Percentiles rank a stretch among this genome's conserved stretches.
Conservation (phyloP, 805 yeast species). For the Cyberlindnera samutprakarnensis region DNA sequence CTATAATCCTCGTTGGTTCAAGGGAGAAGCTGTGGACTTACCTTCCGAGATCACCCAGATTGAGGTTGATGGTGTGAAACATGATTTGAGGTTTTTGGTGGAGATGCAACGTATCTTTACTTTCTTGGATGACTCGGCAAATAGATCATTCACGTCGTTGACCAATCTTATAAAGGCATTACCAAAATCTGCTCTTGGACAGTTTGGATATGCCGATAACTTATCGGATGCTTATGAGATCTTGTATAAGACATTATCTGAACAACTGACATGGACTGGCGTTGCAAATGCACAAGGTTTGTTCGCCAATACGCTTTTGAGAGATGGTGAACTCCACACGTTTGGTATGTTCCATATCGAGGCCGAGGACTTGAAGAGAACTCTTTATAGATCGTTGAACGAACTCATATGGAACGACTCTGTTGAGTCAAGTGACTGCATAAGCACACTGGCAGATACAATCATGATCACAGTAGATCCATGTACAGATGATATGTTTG, state of each 20-base stretch:
- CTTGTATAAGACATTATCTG: conserved; percentile 7
- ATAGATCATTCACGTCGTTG: conserved; percentile 32
- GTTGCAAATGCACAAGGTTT: conserved; percentile 1
- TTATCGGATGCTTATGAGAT: conserved; percentile 16
- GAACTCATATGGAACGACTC: conserved; percentile 25
- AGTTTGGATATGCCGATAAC: conserved; percentile 10
- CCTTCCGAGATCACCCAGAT: conserved; percentile 8
- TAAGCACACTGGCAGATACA: conserved; percentile 26
- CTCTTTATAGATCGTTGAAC: conserved; percentile 28
- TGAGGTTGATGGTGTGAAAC: conserved; percentile 21
- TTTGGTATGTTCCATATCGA: conserved; percentile 29
- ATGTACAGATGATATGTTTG: conserved; percentile 2
- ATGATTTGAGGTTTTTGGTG: conserved; percentile 23
- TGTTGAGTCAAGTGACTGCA: conserved; percentile 16
- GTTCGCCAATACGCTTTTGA: conserved; percentile 9
- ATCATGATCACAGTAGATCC: conserved; percentile 27
- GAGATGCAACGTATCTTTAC: conserved; percentile 34
- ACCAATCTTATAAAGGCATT: conserved; percentile 25
- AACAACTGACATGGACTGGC: conserved; percentile 6
- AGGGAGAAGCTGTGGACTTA: conserved; percentile 13
- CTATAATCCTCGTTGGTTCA: conserved; percentile 34
- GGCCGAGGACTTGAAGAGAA: conserved; percentile 21
- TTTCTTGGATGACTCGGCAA: conserved; percentile 28
- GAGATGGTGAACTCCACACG: no score
- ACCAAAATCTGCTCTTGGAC: conserved; percentile 16